Evolutionary conservation across 805 yeast genomes (phyloP).

Genomic region (Osmozyma mogii): DNA sequence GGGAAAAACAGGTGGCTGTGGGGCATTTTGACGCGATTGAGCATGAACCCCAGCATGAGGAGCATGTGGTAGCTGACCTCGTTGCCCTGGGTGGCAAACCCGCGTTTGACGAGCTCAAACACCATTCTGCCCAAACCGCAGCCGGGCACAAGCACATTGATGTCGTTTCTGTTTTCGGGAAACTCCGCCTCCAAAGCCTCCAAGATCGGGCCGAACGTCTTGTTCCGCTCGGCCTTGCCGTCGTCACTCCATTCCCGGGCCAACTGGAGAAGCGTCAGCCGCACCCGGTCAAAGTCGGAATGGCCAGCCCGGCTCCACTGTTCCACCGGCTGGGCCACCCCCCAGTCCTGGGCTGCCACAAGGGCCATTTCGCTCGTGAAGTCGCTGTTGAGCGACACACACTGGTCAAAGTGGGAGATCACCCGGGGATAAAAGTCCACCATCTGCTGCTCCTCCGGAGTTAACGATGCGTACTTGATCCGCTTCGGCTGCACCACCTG

Average conservation of each 20-base stretch:
- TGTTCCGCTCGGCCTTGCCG: conserved; percentile 39
- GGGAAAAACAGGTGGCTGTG: conserved; percentile 42
- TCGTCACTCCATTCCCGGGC: conserved; percentile 55
- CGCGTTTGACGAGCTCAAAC: conserved; percentile 44
- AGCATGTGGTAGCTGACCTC: conserved; percentile 63
- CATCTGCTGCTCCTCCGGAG: conserved; percentile 31
- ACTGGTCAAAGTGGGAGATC: conserved; percentile 29
- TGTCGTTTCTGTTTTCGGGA: conserved; percentile 33
- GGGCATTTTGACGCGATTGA: conserved; percentile 38
- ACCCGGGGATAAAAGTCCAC: conserved; percentile 46
- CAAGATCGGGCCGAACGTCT: conserved; percentile 32
- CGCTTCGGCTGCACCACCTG: conserved; percentile 26
- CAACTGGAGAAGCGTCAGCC: conserved; percentile 48
- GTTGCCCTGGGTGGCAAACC: conserved; percentile 60
- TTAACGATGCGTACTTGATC: conserved; percentile 21
- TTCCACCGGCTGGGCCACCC: conserved; percentile 27
- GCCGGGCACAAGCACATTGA: conserved; percentile 52
- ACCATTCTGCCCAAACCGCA: conserved; percentile 58
- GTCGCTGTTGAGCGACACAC: conserved; percentile 37
- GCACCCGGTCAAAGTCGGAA: conserved; percentile 49
- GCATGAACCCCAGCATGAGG: conserved; percentile 43
- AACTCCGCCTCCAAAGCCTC: conserved; percentile 23
- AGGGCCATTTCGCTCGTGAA: conserved; percentile 38
- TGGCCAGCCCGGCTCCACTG: conserved; percentile 36
- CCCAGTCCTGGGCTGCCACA: conserved; percentile 44